Conservation (phyloP, 768 basidiomycete species). For the Tylopilus felleus region DNA sequence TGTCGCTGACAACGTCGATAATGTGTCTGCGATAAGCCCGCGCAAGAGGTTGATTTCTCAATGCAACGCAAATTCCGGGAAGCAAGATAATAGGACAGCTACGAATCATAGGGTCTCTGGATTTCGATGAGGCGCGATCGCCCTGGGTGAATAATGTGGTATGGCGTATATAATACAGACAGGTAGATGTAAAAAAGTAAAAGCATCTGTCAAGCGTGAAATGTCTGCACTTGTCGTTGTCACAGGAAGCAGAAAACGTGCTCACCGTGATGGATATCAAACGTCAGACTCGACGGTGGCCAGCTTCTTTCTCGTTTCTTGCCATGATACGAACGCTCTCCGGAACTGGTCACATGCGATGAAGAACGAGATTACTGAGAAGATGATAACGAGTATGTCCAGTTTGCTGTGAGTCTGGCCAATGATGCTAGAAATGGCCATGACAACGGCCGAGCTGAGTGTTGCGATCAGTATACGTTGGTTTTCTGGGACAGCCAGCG, state of each 20-base stretch:
- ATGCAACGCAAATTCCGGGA: not conserved
- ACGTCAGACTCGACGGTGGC: not conserved
- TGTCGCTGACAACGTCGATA: not conserved
- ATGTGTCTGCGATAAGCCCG: not conserved
- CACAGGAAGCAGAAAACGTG: not conserved
- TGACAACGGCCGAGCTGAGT: constrained; percentile 17
- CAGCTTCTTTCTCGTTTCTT: constrained; percentile 10
- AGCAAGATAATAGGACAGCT: not conserved
- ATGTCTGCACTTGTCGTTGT: not conserved
- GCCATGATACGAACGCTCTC: constrained; percentile 19
- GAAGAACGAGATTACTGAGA: constrained; percentile 13
- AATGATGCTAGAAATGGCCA: constrained; percentile 10
- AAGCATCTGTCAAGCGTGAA: not conserved
- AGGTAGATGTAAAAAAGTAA: not conserved
- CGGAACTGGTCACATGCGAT: constrained; percentile 22
- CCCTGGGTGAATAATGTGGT: not conserved
- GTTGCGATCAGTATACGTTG: not conserved
- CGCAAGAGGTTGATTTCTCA: not conserved
- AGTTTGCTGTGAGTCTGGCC: constrained; percentile 15
- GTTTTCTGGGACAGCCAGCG: not conserved
- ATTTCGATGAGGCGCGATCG: no score
- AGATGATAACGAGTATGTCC: constrained; percentile 13
- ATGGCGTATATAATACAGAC: not conserved
- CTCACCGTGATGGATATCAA: constrained; percentile 9
- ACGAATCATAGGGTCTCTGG: not conserved